Conservation (phyloP, 495 filamentous ascomycete species). For the Trichoderma asperelloides region DNA sequence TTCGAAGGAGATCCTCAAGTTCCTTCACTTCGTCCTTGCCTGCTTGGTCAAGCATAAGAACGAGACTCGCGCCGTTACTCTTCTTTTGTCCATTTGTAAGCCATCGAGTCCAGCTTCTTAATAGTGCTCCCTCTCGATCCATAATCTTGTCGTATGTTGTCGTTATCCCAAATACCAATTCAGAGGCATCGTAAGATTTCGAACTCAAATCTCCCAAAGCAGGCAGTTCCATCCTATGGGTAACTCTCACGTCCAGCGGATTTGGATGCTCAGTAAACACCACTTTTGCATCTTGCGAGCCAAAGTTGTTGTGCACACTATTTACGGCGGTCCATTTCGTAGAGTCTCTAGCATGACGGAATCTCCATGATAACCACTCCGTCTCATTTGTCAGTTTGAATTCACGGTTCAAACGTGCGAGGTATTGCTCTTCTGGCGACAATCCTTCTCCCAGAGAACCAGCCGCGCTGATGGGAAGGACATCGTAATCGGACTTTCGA, state of each 20-base stretch:
- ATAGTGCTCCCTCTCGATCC: conserved; percentile 27
- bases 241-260: conserved; percentile 11
- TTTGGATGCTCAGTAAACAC: conserved; percentile 13
- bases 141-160: conserved; percentile 46
- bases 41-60: conserved; percentile 44
- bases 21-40: conserved; percentile 17
- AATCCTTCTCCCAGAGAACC: not conserved
- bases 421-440: conserved; percentile 17
- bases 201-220: conserved; percentile 15
- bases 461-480: not conserved
- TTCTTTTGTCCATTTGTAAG: conserved; percentile 20
- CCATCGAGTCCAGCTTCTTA: conserved; percentile 28
- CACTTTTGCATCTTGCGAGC: conserved; percentile 13
- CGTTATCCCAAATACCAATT: conserved; percentile 49
- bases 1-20: conserved; percentile 17
- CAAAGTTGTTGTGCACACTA: conserved; percentile 12
- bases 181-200: conserved; percentile 35
- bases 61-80: conserved; percentile 31
- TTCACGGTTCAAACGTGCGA: conserved; percentile 14
- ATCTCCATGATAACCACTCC: conserved; percentile 12
- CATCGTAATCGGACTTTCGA: not conserved
- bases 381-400: conserved; percentile 17
- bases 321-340: conserved; percentile 12
- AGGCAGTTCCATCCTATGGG: conserved; percentile 11
- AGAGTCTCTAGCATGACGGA: not conserved